A percentile compares a stretch with the other conserved stretches of the same genome.
Evolutionary conservation across 257 asterid genomes (phyloP).

Genomic region (Jaltomata sinuosa): DNA sequence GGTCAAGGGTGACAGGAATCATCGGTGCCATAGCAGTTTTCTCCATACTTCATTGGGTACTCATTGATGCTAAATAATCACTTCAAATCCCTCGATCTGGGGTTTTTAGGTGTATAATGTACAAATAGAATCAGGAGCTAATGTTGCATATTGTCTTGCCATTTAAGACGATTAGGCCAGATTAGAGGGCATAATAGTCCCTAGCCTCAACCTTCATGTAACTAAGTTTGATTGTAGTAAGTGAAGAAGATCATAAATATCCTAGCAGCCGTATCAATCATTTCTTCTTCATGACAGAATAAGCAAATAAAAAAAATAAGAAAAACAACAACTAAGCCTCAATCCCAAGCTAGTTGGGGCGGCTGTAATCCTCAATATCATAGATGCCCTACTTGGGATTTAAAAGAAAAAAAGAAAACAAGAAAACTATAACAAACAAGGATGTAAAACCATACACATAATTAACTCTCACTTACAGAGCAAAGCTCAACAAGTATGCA

Average conservation of each 20-base stretch:
- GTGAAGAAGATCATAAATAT: background rate
- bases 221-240: background rate
- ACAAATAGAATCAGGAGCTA: background rate
- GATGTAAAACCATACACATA: background rate
- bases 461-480: slow-evolving; percentile 46
- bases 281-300: background rate
- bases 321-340: background rate
- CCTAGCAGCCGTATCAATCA: background rate
- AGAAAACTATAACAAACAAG: background rate
- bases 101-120: background rate
- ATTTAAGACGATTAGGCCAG: background rate
- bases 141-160: background rate
- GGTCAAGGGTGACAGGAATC: background rate
- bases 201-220: background rate
- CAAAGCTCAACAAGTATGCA: slow-evolving; percentile 89
- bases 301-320: background rate
- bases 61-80: background rate
- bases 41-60: background rate
- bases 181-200: background rate
- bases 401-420: background rate
- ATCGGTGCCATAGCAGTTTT: background rate
- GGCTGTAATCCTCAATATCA: background rate
- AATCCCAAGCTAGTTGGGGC: background rate
- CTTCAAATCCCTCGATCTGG: background rate
- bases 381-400: background rate